phyloP scores from a whole-genome alignment of 495 filamentous ascomycete species.

The Lepraria neglecta region DNA sequence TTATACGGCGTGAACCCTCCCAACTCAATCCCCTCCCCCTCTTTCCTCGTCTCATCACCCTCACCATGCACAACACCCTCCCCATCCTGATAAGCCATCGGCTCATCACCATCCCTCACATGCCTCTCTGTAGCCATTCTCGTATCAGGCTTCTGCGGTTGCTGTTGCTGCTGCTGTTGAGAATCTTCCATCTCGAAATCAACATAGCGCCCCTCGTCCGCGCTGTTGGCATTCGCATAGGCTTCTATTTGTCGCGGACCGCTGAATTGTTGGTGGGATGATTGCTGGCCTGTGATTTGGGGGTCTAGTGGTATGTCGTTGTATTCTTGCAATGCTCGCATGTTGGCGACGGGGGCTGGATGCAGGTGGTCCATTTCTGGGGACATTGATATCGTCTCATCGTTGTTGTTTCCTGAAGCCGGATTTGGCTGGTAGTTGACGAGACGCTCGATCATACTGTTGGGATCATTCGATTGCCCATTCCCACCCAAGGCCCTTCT shows the following conservation, averaged over 20 bases:
- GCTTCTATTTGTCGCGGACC: not conserved
- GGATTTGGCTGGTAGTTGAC: constrained; percentile 21
- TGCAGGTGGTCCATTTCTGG: constrained; percentile 10
- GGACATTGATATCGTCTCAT: not conserved
- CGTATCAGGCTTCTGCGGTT: constrained; percentile 15
- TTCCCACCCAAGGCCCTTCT: not conserved
- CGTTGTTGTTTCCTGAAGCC: not conserved
- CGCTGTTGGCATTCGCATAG: constrained; percentile 1
- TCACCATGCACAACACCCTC: not conserved
- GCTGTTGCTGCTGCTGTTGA: constrained; percentile 12
- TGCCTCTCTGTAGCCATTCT: constrained; percentile 26
- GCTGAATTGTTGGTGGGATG: constrained; percentile 1
- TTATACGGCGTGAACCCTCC: too few species aligned
- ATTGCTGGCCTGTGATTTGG: constrained; percentile 21
- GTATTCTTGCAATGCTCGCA: constrained; percentile 23
- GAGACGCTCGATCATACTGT: constrained; percentile 26
- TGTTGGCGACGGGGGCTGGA: constrained; percentile 15
- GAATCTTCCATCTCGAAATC: constrained; percentile 15
- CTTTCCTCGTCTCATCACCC: too few species aligned
- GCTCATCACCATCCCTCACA: constrained; percentile 25
- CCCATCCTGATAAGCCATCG: constrained; percentile 21
- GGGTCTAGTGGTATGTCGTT: constrained; percentile 25
- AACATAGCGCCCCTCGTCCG: constrained; percentile 8
- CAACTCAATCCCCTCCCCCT: too few species aligned
- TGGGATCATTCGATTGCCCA: constrained; percentile 1